phyloP scores from a whole-genome alignment of 2,329 filamentous ascomycete genomes.

The Diaporthe caulivora region DNA sequence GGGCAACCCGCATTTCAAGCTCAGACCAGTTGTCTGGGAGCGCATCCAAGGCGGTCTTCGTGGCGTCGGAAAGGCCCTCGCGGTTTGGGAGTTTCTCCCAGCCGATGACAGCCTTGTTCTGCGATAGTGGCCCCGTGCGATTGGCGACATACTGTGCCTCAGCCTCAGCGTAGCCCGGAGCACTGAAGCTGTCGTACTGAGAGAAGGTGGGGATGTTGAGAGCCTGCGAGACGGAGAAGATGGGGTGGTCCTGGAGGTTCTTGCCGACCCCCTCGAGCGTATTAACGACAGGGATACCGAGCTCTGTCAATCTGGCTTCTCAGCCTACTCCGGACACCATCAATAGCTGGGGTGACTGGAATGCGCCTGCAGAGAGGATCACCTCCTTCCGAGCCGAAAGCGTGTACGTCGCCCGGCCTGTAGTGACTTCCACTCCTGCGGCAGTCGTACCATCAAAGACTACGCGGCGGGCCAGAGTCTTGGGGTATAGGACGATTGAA shows the following conservation, averaged over 20 bases:
- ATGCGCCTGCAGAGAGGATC: constrained; percentile 56
- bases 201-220: constrained; percentile 29
- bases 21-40: constrained; percentile 36
- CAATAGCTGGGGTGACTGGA: constrained; percentile 55
- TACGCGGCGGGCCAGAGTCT: constrained; percentile 18
- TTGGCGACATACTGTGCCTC: constrained; percentile 13
- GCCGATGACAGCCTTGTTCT: constrained; percentile 8
- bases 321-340: constrained; percentile 50
- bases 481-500: constrained; percentile 1
- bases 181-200: constrained; percentile 31
- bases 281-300: constrained; percentile 46
- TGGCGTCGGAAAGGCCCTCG: constrained; percentile 19
- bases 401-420: constrained; percentile 33
- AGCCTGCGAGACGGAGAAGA: constrained; percentile 42
- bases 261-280: constrained; percentile 44
- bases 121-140: constrained; percentile 13
- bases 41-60: constrained; percentile 28
- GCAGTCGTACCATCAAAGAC: constrained; percentile 38
- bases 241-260: constrained; percentile 37
- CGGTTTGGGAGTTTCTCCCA: constrained; percentile 37
- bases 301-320: constrained; percentile 45
- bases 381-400: constrained; percentile 48
- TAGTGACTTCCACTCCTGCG: constrained; percentile 45
- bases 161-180: background rate
- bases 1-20: constrained; percentile 33